Conservation (phyloP, 2,329 filamentous ascomycete genomes). For the Anthostomella pinea region DNA sequence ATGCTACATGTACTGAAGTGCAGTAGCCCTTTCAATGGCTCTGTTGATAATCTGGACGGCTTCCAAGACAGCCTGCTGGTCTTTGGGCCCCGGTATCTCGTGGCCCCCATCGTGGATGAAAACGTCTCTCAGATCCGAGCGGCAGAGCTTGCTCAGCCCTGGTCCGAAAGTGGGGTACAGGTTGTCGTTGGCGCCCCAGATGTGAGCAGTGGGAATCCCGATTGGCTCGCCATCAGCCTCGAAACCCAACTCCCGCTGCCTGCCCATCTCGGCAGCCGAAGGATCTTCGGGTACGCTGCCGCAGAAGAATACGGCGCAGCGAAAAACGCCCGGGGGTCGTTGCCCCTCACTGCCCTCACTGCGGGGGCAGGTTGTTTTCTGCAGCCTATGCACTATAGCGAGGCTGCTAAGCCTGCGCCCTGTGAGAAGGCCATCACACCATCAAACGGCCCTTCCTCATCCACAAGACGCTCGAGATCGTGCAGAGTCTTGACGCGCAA, state of each 20-base stretch:
- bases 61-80: too few relatives aligned
- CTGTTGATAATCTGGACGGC: too few relatives aligned
- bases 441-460: constrained; percentile 7
- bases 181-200: constrained; percentile 5
- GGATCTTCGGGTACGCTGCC: neutral
- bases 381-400: constrained; percentile 3
- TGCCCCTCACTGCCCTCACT: neutral
- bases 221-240: neutral
- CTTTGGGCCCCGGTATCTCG: too few relatives aligned
- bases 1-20: too few relatives aligned
- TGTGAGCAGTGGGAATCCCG: constrained; percentile 3
- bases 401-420: constrained; percentile 5
- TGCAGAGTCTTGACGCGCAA: neutral
- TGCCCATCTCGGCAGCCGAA: neutral
- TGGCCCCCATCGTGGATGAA: too few relatives aligned
- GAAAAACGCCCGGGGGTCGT: neutral
- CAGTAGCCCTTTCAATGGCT: too few relatives aligned
- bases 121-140: too few relatives aligned
- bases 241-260: neutral
- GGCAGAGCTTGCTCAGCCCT: too few relatives aligned
- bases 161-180: too few relatives aligned
- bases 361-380: neutral
- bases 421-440: constrained; percentile 7
- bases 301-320: neutral
- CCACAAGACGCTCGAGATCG: neutral